These are phyloP conservation scores for Ophiostoma himal-ulmi DNA, from an alignment of 2,329 filamentous ascomycete species.

Conservation along the genomic window DNA sequence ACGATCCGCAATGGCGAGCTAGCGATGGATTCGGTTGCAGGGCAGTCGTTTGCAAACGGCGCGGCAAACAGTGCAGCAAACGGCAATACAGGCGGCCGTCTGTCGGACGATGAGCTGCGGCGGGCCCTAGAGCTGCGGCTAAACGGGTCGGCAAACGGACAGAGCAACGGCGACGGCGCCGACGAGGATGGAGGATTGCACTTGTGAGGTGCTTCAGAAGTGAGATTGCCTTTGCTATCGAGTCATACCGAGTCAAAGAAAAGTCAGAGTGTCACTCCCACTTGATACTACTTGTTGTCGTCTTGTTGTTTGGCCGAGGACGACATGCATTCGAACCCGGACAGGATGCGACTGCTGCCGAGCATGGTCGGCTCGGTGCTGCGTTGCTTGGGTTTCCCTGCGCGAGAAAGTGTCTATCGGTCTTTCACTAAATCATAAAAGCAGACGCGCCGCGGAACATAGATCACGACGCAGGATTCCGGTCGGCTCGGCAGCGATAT, in stretches of 20 bases:
- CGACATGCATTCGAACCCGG: not conserved
- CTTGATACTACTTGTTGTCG: not conserved
- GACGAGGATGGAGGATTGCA: conserved; percentile 56
- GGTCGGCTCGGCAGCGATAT: too few relatives aligned
- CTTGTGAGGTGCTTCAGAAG: conserved; percentile 37
- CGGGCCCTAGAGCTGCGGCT: conserved; percentile 37
- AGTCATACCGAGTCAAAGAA: not conserved
- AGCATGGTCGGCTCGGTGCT: too few relatives aligned
- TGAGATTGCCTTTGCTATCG: not conserved
- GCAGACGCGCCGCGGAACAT: not conserved
- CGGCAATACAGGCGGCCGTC: conserved; percentile 32
- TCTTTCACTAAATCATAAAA: not conserved
- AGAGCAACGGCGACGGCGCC: conserved; percentile 46
- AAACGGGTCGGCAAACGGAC: conserved; percentile 4
- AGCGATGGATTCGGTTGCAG: conserved; percentile 36
- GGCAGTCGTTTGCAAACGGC: conserved; percentile 14
- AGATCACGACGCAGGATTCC: too few relatives aligned
- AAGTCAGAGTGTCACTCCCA: not conserved
- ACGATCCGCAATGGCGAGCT: conserved; percentile 48
- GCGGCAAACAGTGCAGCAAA: conserved; percentile 6
- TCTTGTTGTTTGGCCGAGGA: not conserved
- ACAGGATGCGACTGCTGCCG: too few relatives aligned
- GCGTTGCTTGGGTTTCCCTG: not conserved
- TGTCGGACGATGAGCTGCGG: conserved; percentile 35
- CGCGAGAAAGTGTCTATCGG: not conserved